Base-by-base conservation (phyloP, 108 stramenopile species). In the Stephanodiscus minutulus region DNA sequence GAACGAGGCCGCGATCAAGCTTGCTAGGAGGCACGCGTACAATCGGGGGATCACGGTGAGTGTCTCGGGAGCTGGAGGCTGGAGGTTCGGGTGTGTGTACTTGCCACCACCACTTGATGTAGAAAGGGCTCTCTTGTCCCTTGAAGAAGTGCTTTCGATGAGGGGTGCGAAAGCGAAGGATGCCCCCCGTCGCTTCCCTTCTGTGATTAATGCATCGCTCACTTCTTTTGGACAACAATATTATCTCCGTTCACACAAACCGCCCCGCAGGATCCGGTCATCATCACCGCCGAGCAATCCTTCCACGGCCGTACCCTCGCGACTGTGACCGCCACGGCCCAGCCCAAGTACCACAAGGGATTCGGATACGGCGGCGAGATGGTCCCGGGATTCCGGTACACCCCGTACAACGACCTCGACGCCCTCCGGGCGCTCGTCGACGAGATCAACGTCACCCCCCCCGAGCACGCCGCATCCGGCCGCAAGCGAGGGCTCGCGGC, bases 1-100 rank as follows among this genome's bases (percentile, higher is more conserved):
- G 61, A 98, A 97, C 70, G 98, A 99, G 83, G 98, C 91, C 0
- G 97, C 96, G 25, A 95, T 99, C 66, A 99, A 99, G 80, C 76
- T 94, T 36, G 92, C 97, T 27, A 91, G 97, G 61, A 88, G 91
- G 71, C 88, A 96, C 73, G 96, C 94, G 8, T 63, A 47, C 62
- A 83, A 90, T 61, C 70, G 88, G 27, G 93, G 91, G 9, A 91
- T 95, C 58, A 84, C 83, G 18, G 87, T 84, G 73, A 74, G 87
- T 72, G n/a, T n/a, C n/a, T n/a, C n/a, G n/a, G n/a, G n/a, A n/a
- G n/a, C n/a, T n/a, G n/a, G n/a, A n/a, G n/a, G n/a, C n/a, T n/a
- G n/a, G n/a, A n/a, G n/a, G n/a, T n/a, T n/a, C n/a, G n/a, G n/a
- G n/a, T n/a, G n/a, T n/a, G n/a, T n/a, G n/a, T n/a, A n/a, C n/a